Evolutionary conservation across 2,329 filamentous ascomycete genomes (phyloP), one percentile per base, ranked within the genome.

Genomic region (Fusarium begoniae): DNA sequence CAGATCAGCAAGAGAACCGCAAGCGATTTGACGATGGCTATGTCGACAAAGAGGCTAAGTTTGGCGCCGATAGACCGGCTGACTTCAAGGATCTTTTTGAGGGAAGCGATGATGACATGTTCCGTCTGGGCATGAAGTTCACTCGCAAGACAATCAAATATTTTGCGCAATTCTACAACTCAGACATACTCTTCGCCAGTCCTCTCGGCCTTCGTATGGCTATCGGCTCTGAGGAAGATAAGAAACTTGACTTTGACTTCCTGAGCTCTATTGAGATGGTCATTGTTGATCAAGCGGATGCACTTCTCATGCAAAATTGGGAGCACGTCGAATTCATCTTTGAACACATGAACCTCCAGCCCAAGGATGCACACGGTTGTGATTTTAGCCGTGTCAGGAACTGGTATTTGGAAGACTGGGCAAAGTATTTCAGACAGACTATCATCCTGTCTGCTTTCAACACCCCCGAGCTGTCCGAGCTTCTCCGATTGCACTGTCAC

Each of bases 251-350:
- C 81, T 91, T 90, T 77, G 96, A 99, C 82, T 99, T 98, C 80
- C 87, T 99, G 20, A 96, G 93, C 65, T 98, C 96, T 3, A 94
- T 99, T 77, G 96, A 99, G 83, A 83, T 99, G 58, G 91, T 96
- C 38, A 87, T 98, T 53, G 88, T 98, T 69, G 96, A 99, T 81
- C 95, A 98, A 83, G 93, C 94, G 18, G 95, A 98, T 82, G 95
- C 95, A 0, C 89, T 98, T 47, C 89, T 97, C 14, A 98, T 98
- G 95, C 96, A 99, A 82, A 98, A 98, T 81, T 98, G 96, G 95
- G 95, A 98, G 79, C 96, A 99, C 80, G 90, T 98, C 69, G 94
- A 97, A 81, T 94, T 93, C 81, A 93, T 98, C 77, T 95, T 98
- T 79, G 91, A 94, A 72, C 94, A 98, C 81, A 89, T 99, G 71